Percentiles rank a stretch among this genome's conserved stretches.
Evolutionary conservation across 208 protist genomes (phyloP).

Genomic region (Kentomonas sorsogonicus): DNA sequence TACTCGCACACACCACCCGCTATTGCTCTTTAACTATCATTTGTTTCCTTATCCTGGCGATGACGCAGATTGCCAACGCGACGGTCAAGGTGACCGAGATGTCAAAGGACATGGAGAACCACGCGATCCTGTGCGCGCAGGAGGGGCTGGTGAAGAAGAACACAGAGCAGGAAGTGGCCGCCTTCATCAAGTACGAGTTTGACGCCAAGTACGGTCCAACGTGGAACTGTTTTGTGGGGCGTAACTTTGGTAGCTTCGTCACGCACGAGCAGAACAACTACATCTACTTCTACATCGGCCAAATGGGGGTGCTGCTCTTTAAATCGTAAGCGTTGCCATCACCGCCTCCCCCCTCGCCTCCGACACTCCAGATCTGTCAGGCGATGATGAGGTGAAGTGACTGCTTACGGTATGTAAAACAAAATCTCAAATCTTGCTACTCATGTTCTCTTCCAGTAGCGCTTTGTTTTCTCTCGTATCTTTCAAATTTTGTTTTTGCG

Average conservation of each 20-base stretch:
- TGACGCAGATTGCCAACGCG: slow-evolving; percentile 74
- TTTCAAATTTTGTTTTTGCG: no score
- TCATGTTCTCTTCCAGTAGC: no score
- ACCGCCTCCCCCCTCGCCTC: no score
- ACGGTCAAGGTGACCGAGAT: slow-evolving; percentile 94
- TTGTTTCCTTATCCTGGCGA: slow-evolving; percentile 13
- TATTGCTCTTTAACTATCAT: no score
- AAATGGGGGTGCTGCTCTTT: slow-evolving; percentile 99
- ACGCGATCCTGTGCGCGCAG: slow-evolving; percentile 96
- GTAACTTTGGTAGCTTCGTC: slow-evolving; percentile 99
- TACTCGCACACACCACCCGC: no score
- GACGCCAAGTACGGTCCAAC: slow-evolving; percentile 98
- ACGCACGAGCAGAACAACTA: slow-evolving; percentile 99
- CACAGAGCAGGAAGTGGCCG: slow-evolving; percentile 99
- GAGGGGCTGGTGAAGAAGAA: slow-evolving; percentile 97
- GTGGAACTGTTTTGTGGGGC: slow-evolving; percentile 99
- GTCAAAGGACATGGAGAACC: slow-evolving; percentile 95
- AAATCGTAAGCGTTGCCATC: slow-evolving; percentile 30
- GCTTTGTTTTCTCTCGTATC: no score
- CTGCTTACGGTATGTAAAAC: no score
- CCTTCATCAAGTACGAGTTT: slow-evolving; percentile 99
- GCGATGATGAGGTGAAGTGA: no score
- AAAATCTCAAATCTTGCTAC: no score
- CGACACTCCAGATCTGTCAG: no score
- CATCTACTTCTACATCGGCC: slow-evolving; percentile 99